These are phyloP conservation scores for Microdochium bolleyi DNA, from an alignment of 2,329 filamentous ascomycete genomes.

Conservation along the genomic window DNA sequence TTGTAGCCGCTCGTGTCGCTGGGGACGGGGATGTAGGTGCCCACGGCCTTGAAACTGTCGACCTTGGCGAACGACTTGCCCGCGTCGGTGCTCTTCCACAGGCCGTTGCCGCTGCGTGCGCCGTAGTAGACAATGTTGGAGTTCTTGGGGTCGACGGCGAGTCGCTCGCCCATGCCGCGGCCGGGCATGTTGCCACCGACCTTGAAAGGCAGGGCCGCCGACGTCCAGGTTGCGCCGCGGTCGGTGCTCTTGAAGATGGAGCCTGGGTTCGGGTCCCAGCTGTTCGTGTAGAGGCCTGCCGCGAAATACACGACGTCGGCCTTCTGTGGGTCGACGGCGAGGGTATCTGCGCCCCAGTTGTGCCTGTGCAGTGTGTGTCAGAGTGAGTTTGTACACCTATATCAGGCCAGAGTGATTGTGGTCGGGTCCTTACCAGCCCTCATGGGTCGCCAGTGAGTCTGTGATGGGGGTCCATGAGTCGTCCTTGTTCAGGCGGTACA, in stretches of 20 bases:
- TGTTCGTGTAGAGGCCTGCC: conserved; percentile 51
- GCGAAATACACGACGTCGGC: conserved; percentile 43
- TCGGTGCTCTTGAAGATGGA: conserved; percentile 47
- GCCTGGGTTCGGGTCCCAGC: conserved; percentile 47
- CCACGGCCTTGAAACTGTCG: conserved; percentile 39
- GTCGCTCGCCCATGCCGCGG: conserved; percentile 48
- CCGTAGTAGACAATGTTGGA: conserved; percentile 50
- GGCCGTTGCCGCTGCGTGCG: conserved; percentile 47
- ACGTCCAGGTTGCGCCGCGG: conserved; percentile 42
- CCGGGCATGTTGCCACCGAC: conserved; percentile 56
- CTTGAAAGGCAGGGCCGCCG: conserved; percentile 45
- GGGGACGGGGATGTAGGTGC: conserved; percentile 37
- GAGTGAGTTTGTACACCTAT: no score
- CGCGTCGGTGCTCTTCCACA: conserved; percentile 50
- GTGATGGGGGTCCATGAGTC: conserved; percentile 48
- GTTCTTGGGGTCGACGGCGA: conserved; percentile 50
- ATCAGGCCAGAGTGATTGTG: background rate
- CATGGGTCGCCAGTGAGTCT: conserved; percentile 33
- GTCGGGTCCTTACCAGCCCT: background rate
- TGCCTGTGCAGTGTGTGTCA: conserved; percentile 30
- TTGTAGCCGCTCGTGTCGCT: conserved; percentile 34
- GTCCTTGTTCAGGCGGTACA: conserved; percentile 46
- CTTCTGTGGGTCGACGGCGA: conserved; percentile 47
- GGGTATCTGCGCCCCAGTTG: conserved; percentile 48
- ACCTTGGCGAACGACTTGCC: conserved; percentile 47